These are phyloP conservation scores for Francoa sonchifolia DNA, from an alignment of 441 rosid species.

Conservation along the genomic window DNA sequence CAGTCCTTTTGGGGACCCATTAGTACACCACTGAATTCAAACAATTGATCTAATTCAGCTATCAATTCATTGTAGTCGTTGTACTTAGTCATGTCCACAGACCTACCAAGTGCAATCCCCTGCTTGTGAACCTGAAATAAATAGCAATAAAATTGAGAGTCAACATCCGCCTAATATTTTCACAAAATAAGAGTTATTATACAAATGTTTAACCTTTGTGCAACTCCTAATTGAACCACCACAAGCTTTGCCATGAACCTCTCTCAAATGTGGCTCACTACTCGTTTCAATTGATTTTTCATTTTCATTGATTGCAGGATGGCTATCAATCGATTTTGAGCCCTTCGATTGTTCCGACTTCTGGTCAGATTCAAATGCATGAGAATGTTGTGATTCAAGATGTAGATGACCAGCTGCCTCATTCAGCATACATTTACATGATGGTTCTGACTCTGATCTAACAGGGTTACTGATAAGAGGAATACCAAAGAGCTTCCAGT, in stretches of 20 bases:
- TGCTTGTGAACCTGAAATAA: slow-evolving; percentile 75
- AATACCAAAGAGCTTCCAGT: slow-evolving; percentile 85
- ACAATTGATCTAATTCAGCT: slow-evolving; percentile 70
- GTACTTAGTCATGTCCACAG: slow-evolving; percentile 87
- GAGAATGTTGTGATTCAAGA: slow-evolving; percentile 20
- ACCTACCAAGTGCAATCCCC: slow-evolving; percentile 87
- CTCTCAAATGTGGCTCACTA: slow-evolving; percentile 26
- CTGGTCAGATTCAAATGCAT: slow-evolving; percentile 24
- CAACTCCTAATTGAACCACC: slow-evolving; percentile 59
- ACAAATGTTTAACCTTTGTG: slow-evolving; percentile 66
- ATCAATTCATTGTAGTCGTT: slow-evolving; percentile 59
- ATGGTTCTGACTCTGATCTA: slow-evolving; percentile 23
- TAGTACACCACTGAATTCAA: slow-evolving; percentile 79
- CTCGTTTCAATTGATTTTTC: slow-evolving; percentile 31
- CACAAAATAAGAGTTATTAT: not conserved
- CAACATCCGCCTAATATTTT: too few species aligned
- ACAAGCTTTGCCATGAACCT: slow-evolving; percentile 29
- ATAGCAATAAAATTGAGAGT: not conserved
- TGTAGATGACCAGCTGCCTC: slow-evolving; percentile 16
- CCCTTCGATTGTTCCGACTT: slow-evolving; percentile 41
- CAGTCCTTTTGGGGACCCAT: slow-evolving; percentile 54
- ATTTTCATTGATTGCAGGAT: slow-evolving; percentile 23
- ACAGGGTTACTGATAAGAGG: slow-evolving; percentile 41
- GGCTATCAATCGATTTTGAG: slow-evolving; percentile 32
- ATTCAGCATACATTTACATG: slow-evolving; percentile 18